Evolutionary conservation across 1,284 basidiomycete species (phyloP).

Genomic region (Anthracocystis panici-leucophaei): DNA sequence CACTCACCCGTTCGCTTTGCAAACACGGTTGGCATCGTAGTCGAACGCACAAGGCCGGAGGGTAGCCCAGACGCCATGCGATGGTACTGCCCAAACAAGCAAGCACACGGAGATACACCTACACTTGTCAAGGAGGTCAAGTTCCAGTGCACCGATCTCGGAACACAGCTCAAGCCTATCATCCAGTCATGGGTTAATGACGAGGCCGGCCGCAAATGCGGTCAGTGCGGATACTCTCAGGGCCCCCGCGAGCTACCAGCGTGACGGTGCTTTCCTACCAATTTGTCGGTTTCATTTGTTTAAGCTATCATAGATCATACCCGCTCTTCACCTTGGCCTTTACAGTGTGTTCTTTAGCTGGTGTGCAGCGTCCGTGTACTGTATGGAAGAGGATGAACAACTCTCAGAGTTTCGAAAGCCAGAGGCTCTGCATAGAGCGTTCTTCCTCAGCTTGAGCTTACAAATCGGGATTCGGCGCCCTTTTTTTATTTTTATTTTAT

Average conservation of each 20-base stretch:
- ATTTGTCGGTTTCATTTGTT: background rate
- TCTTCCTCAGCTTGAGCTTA: constrained; percentile 1
- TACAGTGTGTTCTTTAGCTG: background rate
- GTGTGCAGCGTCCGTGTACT: background rate
- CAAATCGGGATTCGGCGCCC: constrained; percentile 4
- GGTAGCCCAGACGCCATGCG: constrained; percentile 81
- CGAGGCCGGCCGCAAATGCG: constrained; percentile 53
- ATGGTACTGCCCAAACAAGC: constrained; percentile 87
- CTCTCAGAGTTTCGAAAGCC: background rate
- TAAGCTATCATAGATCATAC: background rate
- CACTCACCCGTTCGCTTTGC: constrained; percentile 93
- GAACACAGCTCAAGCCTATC: constrained; percentile 91
- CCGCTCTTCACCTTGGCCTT: background rate
- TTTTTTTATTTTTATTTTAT: too few relatives aligned
- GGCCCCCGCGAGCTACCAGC: constrained; percentile 47
- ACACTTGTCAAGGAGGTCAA: constrained; percentile 86
- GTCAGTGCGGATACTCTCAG: constrained; percentile 38
- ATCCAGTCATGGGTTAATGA: constrained; percentile 73
- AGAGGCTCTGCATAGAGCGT: background rate
- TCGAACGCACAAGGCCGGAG: constrained; percentile 86
- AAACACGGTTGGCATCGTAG: constrained; percentile 91
- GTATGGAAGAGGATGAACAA: background rate
- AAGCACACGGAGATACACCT: constrained; percentile 76
- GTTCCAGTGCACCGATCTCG: constrained; percentile 91
- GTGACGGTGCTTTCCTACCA: background rate